phyloP scores from a whole-genome alignment of 208 protist genomes.

The Acanthamoeba divionensis region DNA sequence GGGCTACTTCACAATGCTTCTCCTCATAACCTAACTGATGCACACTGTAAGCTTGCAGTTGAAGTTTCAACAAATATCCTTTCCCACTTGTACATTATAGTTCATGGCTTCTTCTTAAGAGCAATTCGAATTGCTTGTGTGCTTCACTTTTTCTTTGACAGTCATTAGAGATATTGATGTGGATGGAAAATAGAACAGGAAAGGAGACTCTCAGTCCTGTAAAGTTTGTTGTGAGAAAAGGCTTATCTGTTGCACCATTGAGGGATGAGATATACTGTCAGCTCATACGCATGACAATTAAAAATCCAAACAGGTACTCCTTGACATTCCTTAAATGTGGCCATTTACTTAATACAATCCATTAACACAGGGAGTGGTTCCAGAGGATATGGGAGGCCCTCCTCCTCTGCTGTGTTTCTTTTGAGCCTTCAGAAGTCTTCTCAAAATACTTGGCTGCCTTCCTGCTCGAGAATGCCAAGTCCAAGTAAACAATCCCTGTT shows the following conservation, averaged over 20 bases:
- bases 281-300: neutral
- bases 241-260: too few species aligned
- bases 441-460: constrained; percentile 24
- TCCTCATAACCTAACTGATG: neutral
- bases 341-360: too few species aligned
- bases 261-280: constrained; percentile 52
- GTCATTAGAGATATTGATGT: too few species aligned
- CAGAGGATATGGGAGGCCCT: neutral
- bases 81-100: constrained; percentile 24
- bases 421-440: constrained; percentile 1
- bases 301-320: neutral
- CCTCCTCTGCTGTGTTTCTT: constrained; percentile 21
- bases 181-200: too few species aligned
- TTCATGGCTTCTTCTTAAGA: too few species aligned
- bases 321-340: neutral
- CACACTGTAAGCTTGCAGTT: constrained; percentile 28
- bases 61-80: constrained; percentile 45
- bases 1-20: neutral
- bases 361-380: neutral
- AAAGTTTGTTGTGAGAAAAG: too few species aligned
- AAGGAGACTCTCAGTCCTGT: too few species aligned
- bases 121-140: too few species aligned
- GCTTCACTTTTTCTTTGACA: too few species aligned
- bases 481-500: too few species aligned
- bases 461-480: neutral